These are phyloP conservation scores for Ophiostoma sp. DNA, from an alignment of 2,329 filamentous ascomycete genomes.

Conservation along the genomic window DNA sequence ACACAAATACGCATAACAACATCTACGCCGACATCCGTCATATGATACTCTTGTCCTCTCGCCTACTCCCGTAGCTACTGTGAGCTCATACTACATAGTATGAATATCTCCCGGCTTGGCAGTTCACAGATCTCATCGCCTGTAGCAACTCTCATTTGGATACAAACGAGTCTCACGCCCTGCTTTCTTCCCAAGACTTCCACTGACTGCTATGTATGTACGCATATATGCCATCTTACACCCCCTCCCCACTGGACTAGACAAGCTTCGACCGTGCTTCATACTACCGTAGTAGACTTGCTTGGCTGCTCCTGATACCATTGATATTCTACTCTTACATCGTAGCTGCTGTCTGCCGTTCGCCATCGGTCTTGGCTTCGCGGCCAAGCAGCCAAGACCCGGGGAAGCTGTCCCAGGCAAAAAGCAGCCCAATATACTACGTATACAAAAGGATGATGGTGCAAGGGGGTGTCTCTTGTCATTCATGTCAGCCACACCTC, in stretches of 20 bases:
- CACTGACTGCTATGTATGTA: too few relatives aligned
- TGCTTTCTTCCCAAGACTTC: not conserved
- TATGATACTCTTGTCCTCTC: not conserved
- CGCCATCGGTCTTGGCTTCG: not conserved
- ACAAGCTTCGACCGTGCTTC: not conserved
- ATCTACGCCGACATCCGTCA: not conserved
- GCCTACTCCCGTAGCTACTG: constrained; percentile 5
- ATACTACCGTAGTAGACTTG: not conserved
- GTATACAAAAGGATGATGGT: not conserved
- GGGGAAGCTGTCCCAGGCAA: not conserved
- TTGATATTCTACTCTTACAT: not conserved
- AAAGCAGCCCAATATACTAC: not conserved
- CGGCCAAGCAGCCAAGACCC: constrained; percentile 8
- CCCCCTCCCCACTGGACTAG: constrained; percentile 6
- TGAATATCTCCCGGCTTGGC: constrained; percentile 2
- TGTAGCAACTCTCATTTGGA: not conserved
- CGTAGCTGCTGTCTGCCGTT: not conserved
- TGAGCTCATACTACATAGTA: not conserved
- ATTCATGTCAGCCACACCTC: not conserved
- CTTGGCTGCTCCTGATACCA: not conserved
- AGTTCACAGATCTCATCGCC: not conserved
- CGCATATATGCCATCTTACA: not conserved
- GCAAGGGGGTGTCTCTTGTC: constrained; percentile 1
- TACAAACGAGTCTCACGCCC: not conserved
- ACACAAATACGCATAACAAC: not conserved